Evolutionary conservation across 2,329 filamentous ascomycete species (phyloP).

Genomic region (Aspergillus niger): DNA sequence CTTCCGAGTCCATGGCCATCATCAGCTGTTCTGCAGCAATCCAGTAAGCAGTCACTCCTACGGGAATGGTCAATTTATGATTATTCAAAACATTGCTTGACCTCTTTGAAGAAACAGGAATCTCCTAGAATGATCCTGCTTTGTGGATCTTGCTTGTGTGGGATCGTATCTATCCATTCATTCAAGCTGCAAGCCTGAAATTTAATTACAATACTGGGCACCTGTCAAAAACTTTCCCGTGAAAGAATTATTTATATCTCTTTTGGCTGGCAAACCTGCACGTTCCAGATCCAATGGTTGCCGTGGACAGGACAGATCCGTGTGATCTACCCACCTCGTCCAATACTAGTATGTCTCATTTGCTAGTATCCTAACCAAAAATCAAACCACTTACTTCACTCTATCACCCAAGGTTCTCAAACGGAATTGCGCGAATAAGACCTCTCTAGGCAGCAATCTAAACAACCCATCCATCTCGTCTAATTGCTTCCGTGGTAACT

Average conservation of each 20-base stretch:
- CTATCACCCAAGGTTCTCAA: neutral
- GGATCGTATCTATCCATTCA: no score
- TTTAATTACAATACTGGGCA: neutral
- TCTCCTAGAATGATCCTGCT: neutral
- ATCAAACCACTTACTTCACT: neutral
- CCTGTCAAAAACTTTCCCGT: neutral
- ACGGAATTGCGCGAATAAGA: neutral
- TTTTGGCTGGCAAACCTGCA: neutral
- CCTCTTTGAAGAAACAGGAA: neutral
- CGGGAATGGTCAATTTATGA: neutral
- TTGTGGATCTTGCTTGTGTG: neutral
- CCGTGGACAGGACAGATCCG: neutral
- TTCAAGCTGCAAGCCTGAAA: neutral
- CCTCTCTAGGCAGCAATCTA: neutral
- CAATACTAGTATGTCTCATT: neutral
- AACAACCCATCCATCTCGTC: neutral
- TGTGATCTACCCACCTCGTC: neutral
- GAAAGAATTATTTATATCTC: neutral
- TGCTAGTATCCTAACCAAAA: neutral
- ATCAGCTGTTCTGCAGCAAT: no score
- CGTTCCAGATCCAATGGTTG: conserved; percentile 2
- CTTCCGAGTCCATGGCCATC: neutral
- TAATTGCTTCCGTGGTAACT: no score
- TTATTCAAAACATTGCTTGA: no score
- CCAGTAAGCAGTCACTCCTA: neutral